These are phyloP conservation scores for Thymus mandschuricus DNA, from an alignment of 257 asterid genomes.

Conservation along the genomic window DNA sequence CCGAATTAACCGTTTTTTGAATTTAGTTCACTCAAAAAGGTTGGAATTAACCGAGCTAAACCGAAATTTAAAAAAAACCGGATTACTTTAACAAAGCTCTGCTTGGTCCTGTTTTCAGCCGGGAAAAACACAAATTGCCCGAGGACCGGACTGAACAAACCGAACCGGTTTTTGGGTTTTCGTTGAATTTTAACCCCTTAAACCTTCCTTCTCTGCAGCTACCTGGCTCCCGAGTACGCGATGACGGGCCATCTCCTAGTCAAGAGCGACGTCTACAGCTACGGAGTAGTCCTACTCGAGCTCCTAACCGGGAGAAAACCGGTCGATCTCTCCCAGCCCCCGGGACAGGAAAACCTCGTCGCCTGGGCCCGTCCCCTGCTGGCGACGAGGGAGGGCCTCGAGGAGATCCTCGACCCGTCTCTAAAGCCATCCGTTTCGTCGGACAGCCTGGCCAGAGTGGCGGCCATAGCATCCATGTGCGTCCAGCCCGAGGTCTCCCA, in stretches of 20 bases:
- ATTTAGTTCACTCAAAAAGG: too few species aligned
- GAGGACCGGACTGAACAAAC: too few species aligned
- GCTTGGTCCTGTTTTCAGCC: too few species aligned
- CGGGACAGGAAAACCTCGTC: constrained; percentile 89
- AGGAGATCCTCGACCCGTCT: constrained; percentile 57
- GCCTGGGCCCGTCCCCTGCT: constrained; percentile 94
- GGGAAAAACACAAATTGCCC: too few species aligned
- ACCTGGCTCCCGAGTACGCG: constrained; percentile 96
- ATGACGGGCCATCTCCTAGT: constrained; percentile 99
- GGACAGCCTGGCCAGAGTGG: constrained; percentile 65
- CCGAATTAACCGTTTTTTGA: too few species aligned
- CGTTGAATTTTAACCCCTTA: too few species aligned
- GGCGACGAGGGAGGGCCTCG: constrained; percentile 62
- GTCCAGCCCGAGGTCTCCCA: constrained; percentile 96
- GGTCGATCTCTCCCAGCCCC: constrained; percentile 81
- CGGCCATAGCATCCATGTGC: constrained; percentile 96
- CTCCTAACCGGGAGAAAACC: constrained; percentile 91
- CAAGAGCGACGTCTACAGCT: constrained; percentile 95
- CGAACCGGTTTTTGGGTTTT: too few species aligned
- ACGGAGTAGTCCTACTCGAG: constrained; percentile 94
- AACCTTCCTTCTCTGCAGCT: constrained; percentile 42
- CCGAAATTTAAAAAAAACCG: too few species aligned
- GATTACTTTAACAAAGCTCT: too few species aligned
- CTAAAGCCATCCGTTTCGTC: constrained; percentile 41
- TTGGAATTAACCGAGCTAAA: too few species aligned